Conservation (phyloP, 768 basidiomycete species). For the Mycena galopus region DNA sequence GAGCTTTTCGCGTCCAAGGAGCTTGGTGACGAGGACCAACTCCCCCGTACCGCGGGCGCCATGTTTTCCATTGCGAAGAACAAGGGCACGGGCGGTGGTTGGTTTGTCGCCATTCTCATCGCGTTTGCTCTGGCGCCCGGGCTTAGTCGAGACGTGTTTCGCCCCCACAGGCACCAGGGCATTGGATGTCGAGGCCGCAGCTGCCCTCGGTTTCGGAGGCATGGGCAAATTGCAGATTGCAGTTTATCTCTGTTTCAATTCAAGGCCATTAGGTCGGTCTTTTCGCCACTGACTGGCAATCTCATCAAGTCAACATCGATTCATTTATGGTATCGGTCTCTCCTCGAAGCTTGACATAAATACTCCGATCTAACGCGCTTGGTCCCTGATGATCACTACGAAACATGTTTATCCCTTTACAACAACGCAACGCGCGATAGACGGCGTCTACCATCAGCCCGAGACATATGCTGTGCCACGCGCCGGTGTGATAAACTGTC, state of each 20-base stretch:
- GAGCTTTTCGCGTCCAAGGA: conserved; percentile 84
- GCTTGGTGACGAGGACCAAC: conserved; percentile 66
- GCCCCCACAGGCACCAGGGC: conserved; percentile 71
- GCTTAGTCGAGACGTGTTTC: conserved; percentile 58
- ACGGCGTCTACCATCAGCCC: conserved; percentile 11
- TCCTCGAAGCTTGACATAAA: too few species aligned
- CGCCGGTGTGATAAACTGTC: conserved; percentile 7
- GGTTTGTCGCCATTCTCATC: conserved; percentile 67
- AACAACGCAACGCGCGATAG: too few species aligned
- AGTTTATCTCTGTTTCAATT: conserved; percentile 2
- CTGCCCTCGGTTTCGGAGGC: conserved; percentile 41
- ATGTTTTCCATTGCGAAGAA: conserved; percentile 82
- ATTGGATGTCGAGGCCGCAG: conserved; percentile 48
- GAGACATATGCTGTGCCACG: conserved; percentile 2
- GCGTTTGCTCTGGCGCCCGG: conserved; percentile 54
- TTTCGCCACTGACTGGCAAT: too few species aligned
- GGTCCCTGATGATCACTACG: neutral
- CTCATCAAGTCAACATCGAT: neutral
- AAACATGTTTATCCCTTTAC: conserved; percentile 14
- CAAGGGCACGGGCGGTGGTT: conserved; percentile 78
- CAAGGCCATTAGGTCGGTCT: conserved; percentile 23
- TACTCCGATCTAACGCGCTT: neutral
- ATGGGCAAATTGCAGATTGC: conserved; percentile 23
- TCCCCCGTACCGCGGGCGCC: conserved; percentile 81
- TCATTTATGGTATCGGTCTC: neutral